A percentile compares a stretch with the other conserved stretches of the same genome.
phyloP scores from a whole-genome alignment of 352 stramenopile species.

The Peronospora destructor region DNA sequence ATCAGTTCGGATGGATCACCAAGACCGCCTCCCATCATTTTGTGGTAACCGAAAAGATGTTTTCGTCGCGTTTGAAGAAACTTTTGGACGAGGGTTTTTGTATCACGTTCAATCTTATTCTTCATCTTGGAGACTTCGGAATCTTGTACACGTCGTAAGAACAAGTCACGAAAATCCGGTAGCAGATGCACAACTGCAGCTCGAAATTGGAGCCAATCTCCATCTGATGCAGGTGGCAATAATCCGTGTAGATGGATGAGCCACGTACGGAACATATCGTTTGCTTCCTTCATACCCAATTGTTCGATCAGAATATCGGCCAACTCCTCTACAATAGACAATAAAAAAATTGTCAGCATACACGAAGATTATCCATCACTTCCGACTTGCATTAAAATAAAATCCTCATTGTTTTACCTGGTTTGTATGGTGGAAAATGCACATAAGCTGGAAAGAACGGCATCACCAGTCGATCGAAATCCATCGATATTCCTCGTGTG shows the following conservation, averaged over 20 bases:
- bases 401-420: constrained; percentile 23
- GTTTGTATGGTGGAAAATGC: constrained; percentile 52
- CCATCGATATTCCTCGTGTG: constrained; percentile 56
- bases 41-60: constrained; percentile 66
- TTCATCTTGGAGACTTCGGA: constrained; percentile 17
- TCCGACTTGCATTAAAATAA: neutral
- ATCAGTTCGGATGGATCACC: constrained; percentile 37
- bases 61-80: constrained; percentile 46
- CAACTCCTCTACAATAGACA: constrained; percentile 36
- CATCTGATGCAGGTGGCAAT: constrained; percentile 36
- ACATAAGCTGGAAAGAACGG: constrained; percentile 49
- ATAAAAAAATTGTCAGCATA: neutral
- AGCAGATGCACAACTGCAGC: constrained; percentile 45
- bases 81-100: constrained; percentile 27
- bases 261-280: constrained; percentile 48
- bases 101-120: constrained; percentile 32
- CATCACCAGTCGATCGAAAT: constrained; percentile 50
- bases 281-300: constrained; percentile 32
- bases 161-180: constrained; percentile 36
- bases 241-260: constrained; percentile 41
- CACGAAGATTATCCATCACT: neutral
- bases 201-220: constrained; percentile 66
- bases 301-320: constrained; percentile 57
- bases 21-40: constrained; percentile 15
- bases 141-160: constrained; percentile 13